Percentiles rank a stretch among this genome's conserved stretches.
phyloP scores from a whole-genome alignment of 371 early-diverging fungal species.

The Batkoa obscura region DNA sequence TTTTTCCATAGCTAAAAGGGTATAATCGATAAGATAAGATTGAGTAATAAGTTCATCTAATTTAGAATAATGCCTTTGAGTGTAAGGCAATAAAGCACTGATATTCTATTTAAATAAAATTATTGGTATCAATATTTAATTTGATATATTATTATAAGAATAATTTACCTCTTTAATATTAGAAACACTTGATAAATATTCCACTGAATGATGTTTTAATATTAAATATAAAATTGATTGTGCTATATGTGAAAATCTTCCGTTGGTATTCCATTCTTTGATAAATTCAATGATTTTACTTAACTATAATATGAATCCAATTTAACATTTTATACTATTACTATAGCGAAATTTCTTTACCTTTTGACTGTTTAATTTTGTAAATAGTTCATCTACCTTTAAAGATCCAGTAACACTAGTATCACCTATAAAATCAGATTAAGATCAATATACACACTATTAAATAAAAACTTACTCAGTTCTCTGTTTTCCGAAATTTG shows the following conservation, averaged over 20 bases:
- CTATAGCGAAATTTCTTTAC: slow-evolving; percentile 6
- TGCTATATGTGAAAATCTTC: slow-evolving; percentile 53
- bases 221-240: slow-evolving; percentile 67
- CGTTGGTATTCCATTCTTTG: slow-evolving; percentile 90
- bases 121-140: too few relatives aligned
- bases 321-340: background rate
- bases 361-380: slow-evolving; percentile 28
- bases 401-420: slow-evolving; percentile 35
- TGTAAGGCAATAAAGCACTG: slow-evolving; percentile 70
- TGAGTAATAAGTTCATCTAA: slow-evolving; percentile 65
- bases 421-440: slow-evolving; percentile 5
- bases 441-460: slow-evolving; percentile 3
- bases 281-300: slow-evolving; percentile 62
- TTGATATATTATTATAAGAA: background rate
- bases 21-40: slow-evolving; percentile 71
- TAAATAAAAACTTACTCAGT: slow-evolving; percentile 11
- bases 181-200: slow-evolving; percentile 44
- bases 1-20: slow-evolving; percentile 51
- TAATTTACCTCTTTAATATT: slow-evolving; percentile 49
- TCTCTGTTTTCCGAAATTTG: slow-evolving; percentile 33
- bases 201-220: slow-evolving; percentile 34
- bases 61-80: slow-evolving; percentile 76
- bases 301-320: slow-evolving; percentile 19
- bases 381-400: slow-evolving; percentile 41
- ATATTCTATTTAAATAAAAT: slow-evolving; percentile 19